Conservation (phyloP, 1,139 yeast genomes). For the Pichia sp. region DNA sequence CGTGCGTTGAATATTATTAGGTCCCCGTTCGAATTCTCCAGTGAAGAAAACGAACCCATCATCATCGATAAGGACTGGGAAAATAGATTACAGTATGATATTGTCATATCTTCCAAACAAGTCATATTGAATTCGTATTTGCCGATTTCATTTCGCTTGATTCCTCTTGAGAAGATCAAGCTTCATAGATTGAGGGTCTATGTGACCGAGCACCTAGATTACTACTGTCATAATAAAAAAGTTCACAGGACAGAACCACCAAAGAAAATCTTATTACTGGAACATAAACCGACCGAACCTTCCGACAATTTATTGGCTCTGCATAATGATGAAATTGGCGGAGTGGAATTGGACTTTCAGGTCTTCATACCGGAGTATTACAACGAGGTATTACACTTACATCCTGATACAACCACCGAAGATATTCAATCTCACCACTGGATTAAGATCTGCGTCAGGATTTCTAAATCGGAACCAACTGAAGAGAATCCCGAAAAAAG, state of each 20-base stretch:
- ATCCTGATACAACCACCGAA: conserved; percentile 75
- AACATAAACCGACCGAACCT: conserved; percentile 62
- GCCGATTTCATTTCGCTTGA: conserved; percentile 76
- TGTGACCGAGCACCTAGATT: conserved; percentile 82
- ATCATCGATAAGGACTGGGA: conserved; percentile 92
- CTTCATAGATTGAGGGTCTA: conserved; percentile 81
- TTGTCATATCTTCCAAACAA: conserved; percentile 81
- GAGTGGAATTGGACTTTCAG: conserved; percentile 73
- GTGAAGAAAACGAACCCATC: conserved; percentile 90
- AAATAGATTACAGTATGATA: conserved; percentile 80
- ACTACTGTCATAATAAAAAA: conserved; percentile 74
- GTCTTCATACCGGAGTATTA: conserved; percentile 65
- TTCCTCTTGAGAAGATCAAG: conserved; percentile 81
- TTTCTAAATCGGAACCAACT: conserved; percentile 49
- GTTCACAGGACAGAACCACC: conserved; percentile 91
- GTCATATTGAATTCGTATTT: conserved; percentile 74
- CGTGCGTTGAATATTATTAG: conserved; percentile 63
- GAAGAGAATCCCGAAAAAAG: conserved; percentile 50
- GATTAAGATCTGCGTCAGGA: conserved; percentile 78
- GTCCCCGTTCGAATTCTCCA: conserved; percentile 66
- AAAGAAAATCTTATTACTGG: conserved; percentile 69
- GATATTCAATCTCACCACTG: conserved; percentile 86
- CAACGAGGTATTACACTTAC: conserved; percentile 44
- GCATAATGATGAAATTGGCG: conserved; percentile 35
- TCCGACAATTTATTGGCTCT: conserved; percentile 26